Conservation (phyloP, 148 eudicot genomes). For the Nepenthes mirabilis region DNA sequence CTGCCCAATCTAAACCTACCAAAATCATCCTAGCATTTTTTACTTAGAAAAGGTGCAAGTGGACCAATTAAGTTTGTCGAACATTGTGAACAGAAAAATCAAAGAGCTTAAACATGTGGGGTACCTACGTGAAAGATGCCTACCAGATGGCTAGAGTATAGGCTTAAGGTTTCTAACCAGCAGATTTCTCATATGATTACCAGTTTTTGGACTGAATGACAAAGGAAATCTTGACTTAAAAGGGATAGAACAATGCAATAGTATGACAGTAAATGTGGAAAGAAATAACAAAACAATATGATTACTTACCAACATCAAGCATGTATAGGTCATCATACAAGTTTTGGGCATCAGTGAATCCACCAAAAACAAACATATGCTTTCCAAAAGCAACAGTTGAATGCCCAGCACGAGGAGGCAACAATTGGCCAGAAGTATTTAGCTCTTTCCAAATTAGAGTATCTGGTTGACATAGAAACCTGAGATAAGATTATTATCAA, state of each 20-base stretch:
- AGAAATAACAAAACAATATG: not conserved
- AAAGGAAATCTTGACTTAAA: not conserved
- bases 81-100: too few relatives aligned
- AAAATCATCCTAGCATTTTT: too few relatives aligned
- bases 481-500: not conserved
- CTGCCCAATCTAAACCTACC: too few relatives aligned
- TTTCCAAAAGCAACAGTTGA: slow-evolving; percentile 64
- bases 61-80: too few relatives aligned
- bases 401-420: slow-evolving; percentile 97
- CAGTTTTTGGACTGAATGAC: too few relatives aligned
- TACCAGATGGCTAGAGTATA: too few relatives aligned
- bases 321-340: slow-evolving; percentile 69
- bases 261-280: not conserved
- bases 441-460: slow-evolving; percentile 77
- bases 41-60: too few relatives aligned
- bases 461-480: slow-evolving; percentile 29
- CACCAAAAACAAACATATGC: slow-evolving; percentile 83
- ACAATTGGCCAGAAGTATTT: slow-evolving; percentile 59
- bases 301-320: slow-evolving; percentile 71
- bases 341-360: slow-evolving; percentile 78
- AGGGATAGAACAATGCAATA: not conserved
- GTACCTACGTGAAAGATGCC: too few relatives aligned
- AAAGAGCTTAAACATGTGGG: too few relatives aligned
- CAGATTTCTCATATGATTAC: too few relatives aligned
- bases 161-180: too few relatives aligned